phyloP scores from a whole-genome alignment of 2,329 filamentous ascomycete species.

The Talaromyces sp. region DNA sequence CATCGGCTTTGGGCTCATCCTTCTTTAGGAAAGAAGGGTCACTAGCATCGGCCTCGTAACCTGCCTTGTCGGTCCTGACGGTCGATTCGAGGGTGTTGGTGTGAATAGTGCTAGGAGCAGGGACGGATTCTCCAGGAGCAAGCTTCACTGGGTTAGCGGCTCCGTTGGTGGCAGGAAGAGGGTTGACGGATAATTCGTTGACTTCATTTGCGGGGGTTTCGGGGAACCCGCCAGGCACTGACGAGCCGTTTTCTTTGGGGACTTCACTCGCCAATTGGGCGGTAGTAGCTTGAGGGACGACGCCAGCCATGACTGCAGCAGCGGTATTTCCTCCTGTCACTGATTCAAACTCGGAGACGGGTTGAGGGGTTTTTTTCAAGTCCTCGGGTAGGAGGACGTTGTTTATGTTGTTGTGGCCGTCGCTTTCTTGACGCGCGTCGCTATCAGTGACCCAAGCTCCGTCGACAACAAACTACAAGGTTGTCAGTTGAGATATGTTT shows the following conservation, averaged over 20 bases:
- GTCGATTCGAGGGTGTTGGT: slow-evolving; percentile 67
- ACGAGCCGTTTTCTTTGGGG: slow-evolving; percentile 35
- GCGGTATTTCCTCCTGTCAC: slow-evolving; percentile 17
- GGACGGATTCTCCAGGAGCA: slow-evolving; percentile 75
- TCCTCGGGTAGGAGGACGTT: slow-evolving; percentile 79
- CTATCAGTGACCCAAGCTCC: slow-evolving; percentile 83
- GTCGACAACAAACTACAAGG: slow-evolving; percentile 82
- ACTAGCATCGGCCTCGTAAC: slow-evolving; percentile 73
- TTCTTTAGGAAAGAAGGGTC: slow-evolving; percentile 44
- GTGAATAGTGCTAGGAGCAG: slow-evolving; percentile 61
- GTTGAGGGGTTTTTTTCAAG: slow-evolving; percentile 46
- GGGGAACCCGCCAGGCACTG: slow-evolving; percentile 67
- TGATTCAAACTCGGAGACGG: slow-evolving; percentile 18
- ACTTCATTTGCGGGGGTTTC: slow-evolving; percentile 60
- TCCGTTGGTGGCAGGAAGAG: slow-evolving; percentile 56
- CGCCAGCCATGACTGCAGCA: slow-evolving; percentile 53
- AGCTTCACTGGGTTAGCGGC: slow-evolving; percentile 75
- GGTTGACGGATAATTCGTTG: slow-evolving; percentile 49
- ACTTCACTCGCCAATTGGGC: slow-evolving; percentile 48
- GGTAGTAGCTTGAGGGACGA: slow-evolving; percentile 67
- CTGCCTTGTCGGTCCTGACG: slow-evolving; percentile 68
- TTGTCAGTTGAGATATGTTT: background rate
- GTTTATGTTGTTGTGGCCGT: slow-evolving; percentile 81
- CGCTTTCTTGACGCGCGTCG: slow-evolving; percentile 74
- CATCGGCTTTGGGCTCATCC: slow-evolving; percentile 39